Evolutionary conservation across 306 rosid species (phyloP).

Genomic region (Lathyrus sativus): DNA sequence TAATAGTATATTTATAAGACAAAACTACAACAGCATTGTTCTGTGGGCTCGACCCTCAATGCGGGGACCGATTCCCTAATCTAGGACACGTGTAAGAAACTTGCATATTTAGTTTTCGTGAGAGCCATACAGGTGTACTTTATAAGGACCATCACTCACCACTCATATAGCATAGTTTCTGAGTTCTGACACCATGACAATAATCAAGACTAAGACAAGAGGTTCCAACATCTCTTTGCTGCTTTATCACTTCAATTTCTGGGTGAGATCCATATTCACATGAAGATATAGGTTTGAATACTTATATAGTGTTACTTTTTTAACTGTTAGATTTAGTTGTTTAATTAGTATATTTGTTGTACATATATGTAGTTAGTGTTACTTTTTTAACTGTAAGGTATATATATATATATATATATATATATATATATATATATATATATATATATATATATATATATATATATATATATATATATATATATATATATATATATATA

Average conservation of each 20-base stretch:
- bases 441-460: too few relatives aligned
- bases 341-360: too few relatives aligned
- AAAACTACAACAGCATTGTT: conserved; percentile 12
- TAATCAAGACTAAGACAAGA: background rate
- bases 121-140: conserved; percentile 38
- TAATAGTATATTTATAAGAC: background rate
- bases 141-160: conserved; percentile 35
- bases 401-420: too few relatives aligned
- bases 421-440: too few relatives aligned
- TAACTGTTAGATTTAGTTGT: too few relatives aligned
- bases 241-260: background rate
- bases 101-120: conserved; percentile 7
- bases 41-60: conserved; percentile 52
- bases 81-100: conserved; percentile 19
- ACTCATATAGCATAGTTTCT: conserved; percentile 27
- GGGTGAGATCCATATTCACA: conserved; percentile 4
- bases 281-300: too few relatives aligned
- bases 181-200: conserved; percentile 35
- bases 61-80: conserved; percentile 48
- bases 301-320: too few relatives aligned
- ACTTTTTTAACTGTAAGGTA: too few relatives aligned
- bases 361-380: too few relatives aligned
- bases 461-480: too few relatives aligned
- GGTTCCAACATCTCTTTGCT: conserved; percentile 25
- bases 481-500: too few relatives aligned